phyloP scores from a whole-genome alignment of 2,329 filamentous ascomycete species.

The Aspergillus sp. region DNA sequence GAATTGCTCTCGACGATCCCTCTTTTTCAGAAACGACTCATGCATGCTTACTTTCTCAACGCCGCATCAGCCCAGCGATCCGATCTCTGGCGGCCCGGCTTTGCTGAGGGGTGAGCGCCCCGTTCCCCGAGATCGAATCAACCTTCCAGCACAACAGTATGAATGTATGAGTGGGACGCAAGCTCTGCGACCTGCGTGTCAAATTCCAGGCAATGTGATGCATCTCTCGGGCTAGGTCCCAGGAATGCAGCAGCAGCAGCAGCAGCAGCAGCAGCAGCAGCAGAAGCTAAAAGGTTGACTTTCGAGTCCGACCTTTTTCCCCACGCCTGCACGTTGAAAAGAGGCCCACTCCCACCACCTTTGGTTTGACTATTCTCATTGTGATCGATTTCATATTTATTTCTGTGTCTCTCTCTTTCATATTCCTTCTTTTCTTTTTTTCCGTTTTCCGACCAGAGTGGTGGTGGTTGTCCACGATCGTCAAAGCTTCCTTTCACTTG shows the following conservation, averaged over 20 bases:
- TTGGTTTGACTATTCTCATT: conserved; percentile 7
- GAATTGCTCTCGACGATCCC: conserved; percentile 19
- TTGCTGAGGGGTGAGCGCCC: conserved; percentile 2
- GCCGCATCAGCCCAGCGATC: conserved; percentile 16
- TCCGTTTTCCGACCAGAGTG: background rate
- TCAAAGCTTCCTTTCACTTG: background rate
- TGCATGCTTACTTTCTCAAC: conserved; percentile 16
- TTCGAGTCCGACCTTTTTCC: conserved; percentile 15
- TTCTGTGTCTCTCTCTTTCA: background rate
- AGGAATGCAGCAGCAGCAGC: conserved; percentile 15
- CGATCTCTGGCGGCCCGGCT: conserved; percentile 14
- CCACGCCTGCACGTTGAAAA: conserved; percentile 25
- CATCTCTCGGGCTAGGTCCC: conserved; percentile 29
- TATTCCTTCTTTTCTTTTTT: background rate
- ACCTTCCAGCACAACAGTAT: conserved; percentile 16
- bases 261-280: too few relatives aligned
- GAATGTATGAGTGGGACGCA: conserved; percentile 17
- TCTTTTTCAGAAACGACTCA: conserved; percentile 15
- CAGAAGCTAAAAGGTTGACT: conserved; percentile 14
- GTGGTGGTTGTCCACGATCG: background rate
- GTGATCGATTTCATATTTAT: conserved; percentile 7
- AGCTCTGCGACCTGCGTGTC: conserved; percentile 27
- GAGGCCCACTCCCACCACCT: conserved; percentile 21
- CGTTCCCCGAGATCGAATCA: conserved; percentile 15
- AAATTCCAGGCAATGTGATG: conserved; percentile 34